Evolutionary conservation across 805 yeast species (phyloP).

Genomic region (Schwanniomyces pseudopolymorphus): DNA sequence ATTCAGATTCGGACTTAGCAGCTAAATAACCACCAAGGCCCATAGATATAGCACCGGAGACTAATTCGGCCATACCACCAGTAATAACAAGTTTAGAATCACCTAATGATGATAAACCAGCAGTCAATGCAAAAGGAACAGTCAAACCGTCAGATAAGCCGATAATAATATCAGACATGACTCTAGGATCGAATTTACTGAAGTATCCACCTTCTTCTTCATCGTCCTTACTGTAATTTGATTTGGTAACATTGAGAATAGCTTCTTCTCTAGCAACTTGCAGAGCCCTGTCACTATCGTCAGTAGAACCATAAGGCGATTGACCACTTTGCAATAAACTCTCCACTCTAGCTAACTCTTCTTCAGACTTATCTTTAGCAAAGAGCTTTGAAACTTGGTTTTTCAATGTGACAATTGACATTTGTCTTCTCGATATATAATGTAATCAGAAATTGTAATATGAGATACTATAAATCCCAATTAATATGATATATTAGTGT

Average conservation of each 20-base stretch:
- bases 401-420: conserved; percentile 37
- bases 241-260: conserved; percentile 26
- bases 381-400: conserved; percentile 32
- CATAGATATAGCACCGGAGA: conserved; percentile 96
- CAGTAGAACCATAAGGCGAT: conserved; percentile 37
- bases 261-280: conserved; percentile 38
- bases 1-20: conserved; percentile 84
- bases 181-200: conserved; percentile 77
- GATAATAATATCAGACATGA: conserved; percentile 88
- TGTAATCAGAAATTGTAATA: too few relatives aligned
- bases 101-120: conserved; percentile 90
- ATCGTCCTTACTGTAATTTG: conserved; percentile 10
- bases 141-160: conserved; percentile 95
- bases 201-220: conserved; percentile 37
- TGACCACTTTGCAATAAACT: conserved; percentile 31
- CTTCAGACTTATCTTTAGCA: conserved; percentile 22
- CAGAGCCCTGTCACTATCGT: conserved; percentile 32
- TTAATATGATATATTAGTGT: too few relatives aligned
- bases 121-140: conserved; percentile 98
- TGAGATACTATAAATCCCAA: too few relatives aligned
- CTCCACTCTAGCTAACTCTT: conserved; percentile 30
- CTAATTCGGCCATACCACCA: conserved; percentile 97
- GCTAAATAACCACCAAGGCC: conserved; percentile 97
- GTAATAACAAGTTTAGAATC: conserved; percentile 88
- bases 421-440: conserved; percentile 1